These are phyloP conservation scores for Telopea speciosissima DNA, from an alignment of 177 flowering plant genomes.

Conservation along the genomic window DNA sequence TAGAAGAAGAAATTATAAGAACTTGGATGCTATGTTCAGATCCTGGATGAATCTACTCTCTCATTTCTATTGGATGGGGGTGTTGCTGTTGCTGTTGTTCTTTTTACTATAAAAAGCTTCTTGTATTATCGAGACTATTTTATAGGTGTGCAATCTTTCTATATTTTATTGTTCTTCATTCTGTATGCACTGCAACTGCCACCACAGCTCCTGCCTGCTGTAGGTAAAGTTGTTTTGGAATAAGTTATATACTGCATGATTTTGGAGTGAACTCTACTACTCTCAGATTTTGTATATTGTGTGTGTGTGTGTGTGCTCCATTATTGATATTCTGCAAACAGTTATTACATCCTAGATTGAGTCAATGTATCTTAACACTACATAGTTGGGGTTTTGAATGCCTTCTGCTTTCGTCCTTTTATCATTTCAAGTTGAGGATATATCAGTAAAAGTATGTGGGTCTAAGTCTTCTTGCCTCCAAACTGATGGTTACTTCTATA, in stretches of 20 bases:
- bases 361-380: background rate
- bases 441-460: background rate
- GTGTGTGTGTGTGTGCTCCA: background rate
- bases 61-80: background rate
- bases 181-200: background rate
- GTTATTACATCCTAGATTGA: background rate
- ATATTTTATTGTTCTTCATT: background rate
- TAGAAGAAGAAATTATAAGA: background rate
- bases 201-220: background rate
- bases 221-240: background rate
- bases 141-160: too few species aligned
- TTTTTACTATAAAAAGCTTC: background rate
- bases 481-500: slow-evolving; percentile 11
- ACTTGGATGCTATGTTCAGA: background rate
- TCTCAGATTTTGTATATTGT: too few species aligned
- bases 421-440: background rate
- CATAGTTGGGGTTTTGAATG: background rate
- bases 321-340: background rate
- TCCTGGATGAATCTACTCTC: background rate
- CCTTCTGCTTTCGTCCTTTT: background rate
- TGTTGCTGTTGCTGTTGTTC: background rate
- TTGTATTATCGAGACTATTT: background rate
- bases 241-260: background rate
- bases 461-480: background rate
- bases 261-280: background rate